Conservation (phyloP, 148 eudicot genomes). For the Rhododendron vialii region DNA sequence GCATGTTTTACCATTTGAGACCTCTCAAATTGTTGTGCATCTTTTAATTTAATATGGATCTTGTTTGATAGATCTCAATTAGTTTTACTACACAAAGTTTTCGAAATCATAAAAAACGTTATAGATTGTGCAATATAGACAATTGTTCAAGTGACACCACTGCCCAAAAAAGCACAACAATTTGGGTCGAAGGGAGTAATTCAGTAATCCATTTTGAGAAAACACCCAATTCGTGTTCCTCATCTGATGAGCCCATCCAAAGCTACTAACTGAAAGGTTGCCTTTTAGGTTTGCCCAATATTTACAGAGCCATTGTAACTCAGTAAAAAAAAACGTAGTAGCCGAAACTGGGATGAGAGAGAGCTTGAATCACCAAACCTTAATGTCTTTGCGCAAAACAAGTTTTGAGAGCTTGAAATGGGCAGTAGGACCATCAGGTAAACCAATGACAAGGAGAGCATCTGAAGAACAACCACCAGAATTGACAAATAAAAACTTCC, state of each 20-base stretch:
- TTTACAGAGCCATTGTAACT: background rate
- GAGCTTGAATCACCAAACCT: constrained; percentile 32
- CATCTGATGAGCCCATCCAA: background rate
- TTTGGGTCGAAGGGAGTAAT: no score
- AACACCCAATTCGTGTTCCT: background rate
- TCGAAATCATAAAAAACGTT: no score
- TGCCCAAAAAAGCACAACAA: no score
- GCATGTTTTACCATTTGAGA: no score
- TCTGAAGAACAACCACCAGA: constrained; percentile 37
- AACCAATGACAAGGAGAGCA: constrained; percentile 72
- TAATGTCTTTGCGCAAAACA: constrained; percentile 82
- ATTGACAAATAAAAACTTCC: background rate
- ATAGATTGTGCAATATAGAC: no score
- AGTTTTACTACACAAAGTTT: no score
- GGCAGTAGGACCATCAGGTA: constrained; percentile 98
- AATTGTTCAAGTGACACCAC: no score
- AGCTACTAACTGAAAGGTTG: background rate
- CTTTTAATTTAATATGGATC: no score
- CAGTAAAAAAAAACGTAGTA: background rate
- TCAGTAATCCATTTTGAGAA: background rate
- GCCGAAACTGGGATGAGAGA: background rate
- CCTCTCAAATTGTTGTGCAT: no score
- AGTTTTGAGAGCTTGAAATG: constrained; percentile 91
- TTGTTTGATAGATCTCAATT: no score
- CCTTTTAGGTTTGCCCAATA: background rate